Percentiles rank a stretch among this genome's conserved stretches.
Evolutionary conservation across 805 yeast genomes (phyloP).

Genomic region (Wickerhamia fluorescens): DNA sequence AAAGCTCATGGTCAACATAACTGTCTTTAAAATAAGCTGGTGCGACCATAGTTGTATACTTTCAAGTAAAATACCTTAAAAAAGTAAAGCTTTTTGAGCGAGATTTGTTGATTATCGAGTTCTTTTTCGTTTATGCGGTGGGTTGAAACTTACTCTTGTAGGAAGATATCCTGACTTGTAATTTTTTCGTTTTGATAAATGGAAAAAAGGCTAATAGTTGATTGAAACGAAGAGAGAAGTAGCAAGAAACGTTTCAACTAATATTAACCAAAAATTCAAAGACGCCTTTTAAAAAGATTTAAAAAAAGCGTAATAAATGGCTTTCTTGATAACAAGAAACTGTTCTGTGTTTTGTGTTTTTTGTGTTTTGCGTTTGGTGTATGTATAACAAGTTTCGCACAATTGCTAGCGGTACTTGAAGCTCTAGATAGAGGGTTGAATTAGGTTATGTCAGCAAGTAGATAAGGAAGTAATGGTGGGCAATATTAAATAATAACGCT

Average conservation of each 20-base stretch:
- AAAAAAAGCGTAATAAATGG: slow-evolving; percentile 6
- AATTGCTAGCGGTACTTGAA: no score
- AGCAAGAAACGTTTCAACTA: slow-evolving; percentile 40
- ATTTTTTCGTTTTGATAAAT: slow-evolving; percentile 11
- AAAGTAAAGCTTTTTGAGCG: no score
- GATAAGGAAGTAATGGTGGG: slow-evolving; percentile 12
- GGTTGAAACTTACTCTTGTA: slow-evolving; percentile 37
- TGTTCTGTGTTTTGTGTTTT: no score
- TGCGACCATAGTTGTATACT: slow-evolving; percentile 36
- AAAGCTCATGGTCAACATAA: slow-evolving; percentile 71
- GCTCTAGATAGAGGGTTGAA: no score
- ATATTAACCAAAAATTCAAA: slow-evolving; percentile 6
- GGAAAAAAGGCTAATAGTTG: no score
- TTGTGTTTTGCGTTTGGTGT: no score
- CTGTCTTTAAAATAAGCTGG: slow-evolving; percentile 37
- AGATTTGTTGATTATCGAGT: slow-evolving; percentile 1
- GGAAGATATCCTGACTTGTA: no score
- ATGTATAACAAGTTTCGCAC: no score
- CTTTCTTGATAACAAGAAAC: no score
- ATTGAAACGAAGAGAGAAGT: slow-evolving; percentile 41
- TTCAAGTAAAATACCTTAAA: not conserved
- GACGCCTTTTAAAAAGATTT: no score
- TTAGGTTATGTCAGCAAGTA: slow-evolving; percentile 9
- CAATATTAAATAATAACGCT: slow-evolving; percentile 1
- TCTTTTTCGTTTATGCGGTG: slow-evolving; percentile 14